phyloP scores from a whole-genome alignment of 2,329 filamentous ascomycete genomes.

The Chalaropsis ovoidea region DNA sequence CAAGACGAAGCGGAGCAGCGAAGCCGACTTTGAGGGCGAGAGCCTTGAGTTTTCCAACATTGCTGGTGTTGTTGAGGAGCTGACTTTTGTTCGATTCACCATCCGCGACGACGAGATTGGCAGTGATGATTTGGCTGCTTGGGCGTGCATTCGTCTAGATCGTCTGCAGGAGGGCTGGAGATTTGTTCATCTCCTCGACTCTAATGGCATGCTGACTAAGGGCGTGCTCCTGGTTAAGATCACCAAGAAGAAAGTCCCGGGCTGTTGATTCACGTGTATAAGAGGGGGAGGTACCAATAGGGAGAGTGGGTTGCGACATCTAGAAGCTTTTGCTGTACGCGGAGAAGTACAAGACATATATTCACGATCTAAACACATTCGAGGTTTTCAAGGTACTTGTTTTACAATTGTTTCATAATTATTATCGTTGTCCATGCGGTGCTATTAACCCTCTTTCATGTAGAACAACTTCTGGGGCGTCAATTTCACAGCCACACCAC shows the following conservation, averaged over 20 bases:
- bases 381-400: not conserved
- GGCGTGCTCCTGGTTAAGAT: slow-evolving; percentile 67
- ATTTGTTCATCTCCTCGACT: slow-evolving; percentile 65
- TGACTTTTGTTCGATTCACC: slow-evolving; percentile 72
- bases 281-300: not conserved
- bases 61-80: slow-evolving; percentile 51
- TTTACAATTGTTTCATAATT: not conserved
- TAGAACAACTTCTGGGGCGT: not conserved
- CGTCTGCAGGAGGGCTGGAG: slow-evolving; percentile 65
- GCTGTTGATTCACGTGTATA: not conserved
- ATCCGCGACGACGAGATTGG: slow-evolving; percentile 78
- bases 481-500: not conserved
- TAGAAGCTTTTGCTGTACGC: not conserved
- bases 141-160: slow-evolving; percentile 82
- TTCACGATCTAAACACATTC: not conserved
- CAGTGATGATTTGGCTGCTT: slow-evolving; percentile 68
- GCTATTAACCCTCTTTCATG: not conserved
- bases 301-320: not conserved
- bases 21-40: slow-evolving; percentile 54
- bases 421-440: not conserved
- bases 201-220: slow-evolving; percentile 52
- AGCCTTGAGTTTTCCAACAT: slow-evolving; percentile 47
- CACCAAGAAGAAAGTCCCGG: slow-evolving; percentile 44
- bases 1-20: slow-evolving; percentile 45
- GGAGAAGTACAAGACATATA: not conserved